Percentiles rank a stretch among this genome's conserved stretches.
These are phyloP conservation scores for Cruciata laevipes DNA, from an alignment of 257 asterid species.

Conservation along the genomic window DNA sequence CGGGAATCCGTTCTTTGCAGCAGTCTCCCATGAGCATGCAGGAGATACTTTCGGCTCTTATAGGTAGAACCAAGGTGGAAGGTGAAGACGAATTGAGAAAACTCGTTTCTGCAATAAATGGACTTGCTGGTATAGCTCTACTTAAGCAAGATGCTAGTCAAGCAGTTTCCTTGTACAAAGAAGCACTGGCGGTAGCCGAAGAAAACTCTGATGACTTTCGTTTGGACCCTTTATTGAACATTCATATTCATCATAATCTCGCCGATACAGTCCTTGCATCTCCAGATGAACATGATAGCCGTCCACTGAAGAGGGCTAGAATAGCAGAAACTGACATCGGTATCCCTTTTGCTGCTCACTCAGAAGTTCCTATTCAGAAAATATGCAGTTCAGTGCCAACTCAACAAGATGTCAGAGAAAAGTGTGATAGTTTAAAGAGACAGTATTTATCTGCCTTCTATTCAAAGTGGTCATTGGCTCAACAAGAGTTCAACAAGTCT, in stretches of 20 bases:
- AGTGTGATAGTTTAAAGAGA: constrained; percentile 61
- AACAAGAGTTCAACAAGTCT: constrained; percentile 73
- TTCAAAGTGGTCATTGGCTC: constrained; percentile 56
- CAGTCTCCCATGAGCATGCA: constrained; percentile 98
- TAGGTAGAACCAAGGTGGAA: constrained; percentile 85
- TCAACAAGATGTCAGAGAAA: constrained; percentile 34
- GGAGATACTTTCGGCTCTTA: constrained; percentile 80
- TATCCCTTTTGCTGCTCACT: no score
- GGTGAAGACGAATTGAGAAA: constrained; percentile 93
- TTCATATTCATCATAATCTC: constrained; percentile 86
- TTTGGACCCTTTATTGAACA: constrained; percentile 84
- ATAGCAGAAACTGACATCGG: constrained; percentile 16
- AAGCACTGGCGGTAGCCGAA: constrained; percentile 67
- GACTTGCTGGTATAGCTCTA: constrained; percentile 91
- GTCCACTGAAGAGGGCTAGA: constrained; percentile 27
- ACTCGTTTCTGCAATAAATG: constrained; percentile 82
- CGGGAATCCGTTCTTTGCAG: constrained; percentile 85
- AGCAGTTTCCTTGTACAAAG: constrained; percentile 71
- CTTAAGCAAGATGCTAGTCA: constrained; percentile 60
- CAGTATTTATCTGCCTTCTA: constrained; percentile 60
- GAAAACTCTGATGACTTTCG: constrained; percentile 78
- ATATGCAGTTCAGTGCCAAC: constrained; percentile 17
- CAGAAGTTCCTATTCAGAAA: no score
- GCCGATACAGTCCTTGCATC: constrained; percentile 53
- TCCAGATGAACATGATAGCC: constrained; percentile 26